phyloP scores from a whole-genome alignment of 2,329 filamentous ascomycete genomes.

The Apiospora pterosperma region DNA sequence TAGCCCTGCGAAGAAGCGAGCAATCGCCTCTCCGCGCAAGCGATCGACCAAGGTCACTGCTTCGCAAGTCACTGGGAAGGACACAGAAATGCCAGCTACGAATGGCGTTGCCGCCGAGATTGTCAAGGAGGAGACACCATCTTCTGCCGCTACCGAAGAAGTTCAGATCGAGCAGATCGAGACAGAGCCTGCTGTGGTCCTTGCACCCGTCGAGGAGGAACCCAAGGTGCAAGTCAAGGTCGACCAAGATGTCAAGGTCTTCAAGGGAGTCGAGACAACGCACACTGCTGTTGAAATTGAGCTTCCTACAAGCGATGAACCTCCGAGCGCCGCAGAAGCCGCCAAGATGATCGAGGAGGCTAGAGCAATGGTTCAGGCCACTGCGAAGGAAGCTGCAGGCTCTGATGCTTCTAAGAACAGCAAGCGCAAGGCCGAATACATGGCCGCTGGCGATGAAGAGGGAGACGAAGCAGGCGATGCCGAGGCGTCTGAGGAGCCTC shows the following conservation, averaged over 20 bases:
- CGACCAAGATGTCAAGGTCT: conserved; percentile 49
- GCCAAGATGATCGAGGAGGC: conserved; percentile 82
- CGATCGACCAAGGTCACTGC: conserved; percentile 39
- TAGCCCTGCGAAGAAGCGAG: conserved; percentile 55
- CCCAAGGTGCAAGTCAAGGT: conserved; percentile 66
- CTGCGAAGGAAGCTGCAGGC: conserved; percentile 35
- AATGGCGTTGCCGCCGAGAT: neutral
- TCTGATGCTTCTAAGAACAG: conserved; percentile 44
- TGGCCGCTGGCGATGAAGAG: conserved; percentile 62
- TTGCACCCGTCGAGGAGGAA: conserved; percentile 54
- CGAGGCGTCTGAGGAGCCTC: conserved; percentile 29
- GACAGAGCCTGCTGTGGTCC: conserved; percentile 44
- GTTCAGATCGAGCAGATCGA: conserved; percentile 45
- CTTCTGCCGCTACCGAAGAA: conserved; percentile 27
- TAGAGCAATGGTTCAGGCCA: conserved; percentile 78
- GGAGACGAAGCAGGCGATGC: conserved; percentile 35
- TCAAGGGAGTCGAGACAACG: conserved; percentile 62
- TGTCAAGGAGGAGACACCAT: conserved; percentile 25
- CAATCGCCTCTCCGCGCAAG: conserved; percentile 53
- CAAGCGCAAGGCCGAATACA: conserved; percentile 74
- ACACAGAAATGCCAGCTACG: neutral
- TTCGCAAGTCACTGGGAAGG: conserved; percentile 19
- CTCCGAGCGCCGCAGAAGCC: conserved; percentile 74
- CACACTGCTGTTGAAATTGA: conserved; percentile 74
- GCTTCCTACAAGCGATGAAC: conserved; percentile 60